Percentiles rank a stretch among this genome's conserved stretches.
Evolutionary conservation across 1,139 yeast species (phyloP).

Genomic region (Yamadazyma sp.): DNA sequence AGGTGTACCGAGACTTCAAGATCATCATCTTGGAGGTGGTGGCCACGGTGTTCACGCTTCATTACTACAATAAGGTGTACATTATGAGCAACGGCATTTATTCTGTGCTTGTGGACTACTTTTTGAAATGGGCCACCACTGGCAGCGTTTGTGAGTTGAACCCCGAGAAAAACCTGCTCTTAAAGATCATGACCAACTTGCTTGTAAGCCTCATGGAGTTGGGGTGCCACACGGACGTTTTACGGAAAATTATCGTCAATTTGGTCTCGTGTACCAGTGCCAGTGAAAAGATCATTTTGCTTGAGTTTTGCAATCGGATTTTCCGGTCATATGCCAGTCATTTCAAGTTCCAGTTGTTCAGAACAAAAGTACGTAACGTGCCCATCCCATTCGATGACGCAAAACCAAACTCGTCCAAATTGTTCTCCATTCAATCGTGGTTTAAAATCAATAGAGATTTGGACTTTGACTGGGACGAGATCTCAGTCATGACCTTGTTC

Average conservation of each 20-base stretch:
- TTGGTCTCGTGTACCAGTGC: slow-evolving; percentile 14
- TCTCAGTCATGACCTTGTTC: slow-evolving; percentile 23
- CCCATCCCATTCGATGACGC: slow-evolving; percentile 26
- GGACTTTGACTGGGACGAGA: slow-evolving; percentile 15
- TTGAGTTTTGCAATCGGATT: slow-evolving; percentile 27
- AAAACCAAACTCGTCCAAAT: slow-evolving; percentile 16
- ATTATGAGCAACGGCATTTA: slow-evolving; percentile 21
- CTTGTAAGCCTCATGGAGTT: slow-evolving; percentile 31
- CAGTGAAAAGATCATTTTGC: slow-evolving; percentile 18
- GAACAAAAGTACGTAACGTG: slow-evolving; percentile 17
- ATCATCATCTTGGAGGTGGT: slow-evolving; percentile 31
- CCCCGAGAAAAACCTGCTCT: slow-evolving; percentile 13
- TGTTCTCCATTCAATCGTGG: slow-evolving; percentile 38
- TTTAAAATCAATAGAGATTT: slow-evolving; percentile 24
- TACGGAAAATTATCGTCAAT: slow-evolving; percentile 22
- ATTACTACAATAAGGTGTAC: slow-evolving; percentile 28
- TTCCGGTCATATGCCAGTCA: slow-evolving; percentile 26
- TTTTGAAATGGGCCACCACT: slow-evolving; percentile 11
- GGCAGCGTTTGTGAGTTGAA: neutral
- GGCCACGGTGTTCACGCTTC: slow-evolving; percentile 21
- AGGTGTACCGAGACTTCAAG: slow-evolving; percentile 30
- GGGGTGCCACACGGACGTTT: slow-evolving; percentile 30
- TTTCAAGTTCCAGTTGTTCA: slow-evolving; percentile 33
- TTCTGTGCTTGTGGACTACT: slow-evolving; percentile 21
- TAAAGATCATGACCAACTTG: slow-evolving; percentile 24